phyloP scores from a whole-genome alignment of 2,329 filamentous ascomycete species.

The Diplocarpon mali region DNA sequence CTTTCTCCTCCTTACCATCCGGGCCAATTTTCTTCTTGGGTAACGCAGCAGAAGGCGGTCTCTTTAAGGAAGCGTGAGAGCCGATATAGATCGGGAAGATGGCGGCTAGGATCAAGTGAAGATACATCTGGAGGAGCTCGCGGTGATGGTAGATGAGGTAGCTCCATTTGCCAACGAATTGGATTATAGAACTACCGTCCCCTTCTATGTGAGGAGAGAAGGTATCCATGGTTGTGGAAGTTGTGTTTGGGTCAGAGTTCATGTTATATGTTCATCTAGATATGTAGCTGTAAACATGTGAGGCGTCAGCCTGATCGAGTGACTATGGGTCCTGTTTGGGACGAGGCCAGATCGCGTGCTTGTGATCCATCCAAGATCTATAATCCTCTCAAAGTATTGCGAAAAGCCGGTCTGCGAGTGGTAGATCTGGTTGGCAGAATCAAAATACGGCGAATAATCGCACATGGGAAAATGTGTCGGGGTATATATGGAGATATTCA shows the following conservation, averaged over 20 bases:
- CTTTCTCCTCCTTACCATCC: slow-evolving; percentile 36
- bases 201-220: slow-evolving; percentile 13
- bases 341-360: not conserved
- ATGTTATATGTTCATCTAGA: not conserved
- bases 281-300: not conserved
- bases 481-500: not conserved
- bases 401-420: no score
- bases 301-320: not conserved
- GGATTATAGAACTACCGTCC: slow-evolving; percentile 18
- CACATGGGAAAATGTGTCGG: not conserved
- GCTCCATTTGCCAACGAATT: slow-evolving; percentile 19
- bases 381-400: no score
- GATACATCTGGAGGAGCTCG: slow-evolving; percentile 22
- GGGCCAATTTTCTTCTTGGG: slow-evolving; percentile 38
- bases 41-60: slow-evolving; percentile 65
- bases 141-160: slow-evolving; percentile 15
- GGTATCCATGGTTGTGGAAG: slow-evolving; percentile 9
- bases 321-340: not conserved
- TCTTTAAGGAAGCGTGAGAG: slow-evolving; percentile 72
- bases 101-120: slow-evolving; percentile 55
- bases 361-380: no score
- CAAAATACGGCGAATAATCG: not conserved
- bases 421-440: no score
- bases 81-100: slow-evolving; percentile 76
- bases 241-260: no score